phyloP scores from a whole-genome alignment of 2,329 filamentous ascomycete species.

The Calonectria henricotiae region DNA sequence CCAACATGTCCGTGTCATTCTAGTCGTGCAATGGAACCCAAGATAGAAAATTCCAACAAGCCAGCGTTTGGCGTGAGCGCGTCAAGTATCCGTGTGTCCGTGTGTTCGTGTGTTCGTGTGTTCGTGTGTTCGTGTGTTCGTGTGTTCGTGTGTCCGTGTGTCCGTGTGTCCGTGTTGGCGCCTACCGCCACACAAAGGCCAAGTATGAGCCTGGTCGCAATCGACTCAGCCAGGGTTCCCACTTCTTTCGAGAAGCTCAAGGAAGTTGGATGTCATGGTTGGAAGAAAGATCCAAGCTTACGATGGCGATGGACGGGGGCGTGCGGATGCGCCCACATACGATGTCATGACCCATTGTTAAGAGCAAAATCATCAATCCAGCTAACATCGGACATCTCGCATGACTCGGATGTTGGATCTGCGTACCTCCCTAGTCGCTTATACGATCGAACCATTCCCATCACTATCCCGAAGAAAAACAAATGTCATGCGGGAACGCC shows the following conservation, averaged over 20 bases:
- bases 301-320: not conserved
- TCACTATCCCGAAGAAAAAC: constrained; percentile 10
- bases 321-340: constrained; percentile 25
- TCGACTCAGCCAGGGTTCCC: constrained; percentile 34
- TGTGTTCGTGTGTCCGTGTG: not conserved
- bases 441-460: constrained; percentile 39
- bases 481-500: constrained; percentile 2
- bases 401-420: constrained; percentile 39
- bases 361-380: constrained; percentile 14
- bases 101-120: not conserved
- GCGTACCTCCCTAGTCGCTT: constrained; percentile 21
- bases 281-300: constrained; percentile 23
- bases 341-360: constrained; percentile 12
- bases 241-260: constrained; percentile 50
- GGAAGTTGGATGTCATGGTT: constrained; percentile 37
- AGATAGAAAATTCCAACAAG: constrained; percentile 23
- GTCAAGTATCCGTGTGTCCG: constrained; percentile 24
- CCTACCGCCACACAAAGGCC: constrained; percentile 15
- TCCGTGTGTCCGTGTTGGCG: constrained; percentile 28
- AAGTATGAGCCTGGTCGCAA: constrained; percentile 29
- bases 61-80: constrained; percentile 9
- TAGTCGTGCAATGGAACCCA: constrained; percentile 17
- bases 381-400: constrained; percentile 35
- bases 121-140: too few species aligned
- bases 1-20: constrained; percentile 7